Percentiles rank a stretch among this genome's conserved stretches.
Evolutionary conservation across 352 stramenopile species (phyloP).

Genomic region (Globisporangium paddicum): DNA sequence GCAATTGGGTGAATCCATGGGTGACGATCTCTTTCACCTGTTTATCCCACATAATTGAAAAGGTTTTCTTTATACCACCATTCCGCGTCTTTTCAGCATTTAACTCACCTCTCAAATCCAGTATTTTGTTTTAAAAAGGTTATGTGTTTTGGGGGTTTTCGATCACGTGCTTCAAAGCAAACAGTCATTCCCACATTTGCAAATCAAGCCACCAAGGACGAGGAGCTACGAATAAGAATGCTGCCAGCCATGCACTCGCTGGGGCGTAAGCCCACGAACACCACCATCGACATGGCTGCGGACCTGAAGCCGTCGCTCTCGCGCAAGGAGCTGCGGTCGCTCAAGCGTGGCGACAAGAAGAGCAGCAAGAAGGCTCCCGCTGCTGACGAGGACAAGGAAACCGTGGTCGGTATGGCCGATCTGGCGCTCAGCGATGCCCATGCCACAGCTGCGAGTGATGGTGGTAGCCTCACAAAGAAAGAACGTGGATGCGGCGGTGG

Average conservation of each 20-base stretch:
- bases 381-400: neutral
- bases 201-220: neutral
- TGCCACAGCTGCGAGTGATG: neutral
- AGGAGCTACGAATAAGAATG: constrained; percentile 20
- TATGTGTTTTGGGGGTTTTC: too few species aligned
- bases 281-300: constrained; percentile 12
- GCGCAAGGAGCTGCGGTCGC: constrained; percentile 41
- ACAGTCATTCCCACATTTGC: neutral
- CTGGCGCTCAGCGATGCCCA: constrained; percentile 9
- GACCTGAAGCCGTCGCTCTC: constrained; percentile 28
- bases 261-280: constrained; percentile 24
- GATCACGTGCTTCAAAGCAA: neutral
- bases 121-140: too few species aligned
- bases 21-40: too few species aligned
- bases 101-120: too few species aligned
- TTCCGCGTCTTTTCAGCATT: too few species aligned
- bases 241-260: constrained; percentile 37
- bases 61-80: too few species aligned
- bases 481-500: neutral
- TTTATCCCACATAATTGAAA: too few species aligned
- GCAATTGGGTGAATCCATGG: too few species aligned
- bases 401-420: neutral
- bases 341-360: constrained; percentile 25
- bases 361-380: constrained; percentile 7
- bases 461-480: neutral